phyloP scores from a whole-genome alignment of 495 filamentous ascomycete species.

The Haplographium delicatum region DNA sequence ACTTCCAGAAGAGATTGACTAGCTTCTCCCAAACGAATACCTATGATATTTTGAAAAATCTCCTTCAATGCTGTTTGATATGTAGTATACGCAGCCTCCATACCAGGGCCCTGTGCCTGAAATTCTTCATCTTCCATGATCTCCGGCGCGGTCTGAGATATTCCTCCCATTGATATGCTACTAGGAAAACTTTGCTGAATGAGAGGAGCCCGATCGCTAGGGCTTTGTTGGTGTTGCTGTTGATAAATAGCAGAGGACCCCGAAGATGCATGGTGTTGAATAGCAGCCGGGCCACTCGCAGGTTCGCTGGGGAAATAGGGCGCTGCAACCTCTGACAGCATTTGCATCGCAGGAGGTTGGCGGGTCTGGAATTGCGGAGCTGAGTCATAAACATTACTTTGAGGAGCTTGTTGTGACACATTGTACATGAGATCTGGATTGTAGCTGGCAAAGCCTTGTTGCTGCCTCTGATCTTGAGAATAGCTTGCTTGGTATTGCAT shows the following conservation, averaged over 20 bases:
- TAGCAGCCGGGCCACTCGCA: constrained; percentile 39
- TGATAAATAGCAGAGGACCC: constrained; percentile 41
- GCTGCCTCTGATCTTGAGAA: constrained; percentile 43
- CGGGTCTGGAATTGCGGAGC: constrained; percentile 74
- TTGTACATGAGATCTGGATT: constrained; percentile 72
- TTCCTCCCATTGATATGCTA: constrained; percentile 35
- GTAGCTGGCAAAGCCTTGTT: constrained; percentile 42
- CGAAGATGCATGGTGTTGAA: constrained; percentile 26
- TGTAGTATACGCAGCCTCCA: constrained; percentile 63
- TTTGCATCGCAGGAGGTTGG: constrained; percentile 67
- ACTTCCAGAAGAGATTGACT: constrained; percentile 68
- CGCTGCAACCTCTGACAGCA: constrained; percentile 56
- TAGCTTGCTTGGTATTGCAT: constrained; percentile 53
- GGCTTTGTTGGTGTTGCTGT: constrained; percentile 37
- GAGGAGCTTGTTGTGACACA: constrained; percentile 61
- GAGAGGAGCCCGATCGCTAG: constrained; percentile 18
- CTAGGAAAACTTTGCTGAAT: constrained; percentile 39
- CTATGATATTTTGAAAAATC: constrained; percentile 70
- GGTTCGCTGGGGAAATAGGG: constrained; percentile 78
- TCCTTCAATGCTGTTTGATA: constrained; percentile 70
- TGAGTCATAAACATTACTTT: constrained; percentile 68
- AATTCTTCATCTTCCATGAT: constrained; percentile 37
- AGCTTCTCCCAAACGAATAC: constrained; percentile 68
- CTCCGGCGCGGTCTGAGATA: constrained; percentile 32
- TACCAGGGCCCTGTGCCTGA: constrained; percentile 31